Base-by-base conservation (phyloP, 225 moss, liverwort and hornwort species). In the Polytrichum formosum region DNA sequence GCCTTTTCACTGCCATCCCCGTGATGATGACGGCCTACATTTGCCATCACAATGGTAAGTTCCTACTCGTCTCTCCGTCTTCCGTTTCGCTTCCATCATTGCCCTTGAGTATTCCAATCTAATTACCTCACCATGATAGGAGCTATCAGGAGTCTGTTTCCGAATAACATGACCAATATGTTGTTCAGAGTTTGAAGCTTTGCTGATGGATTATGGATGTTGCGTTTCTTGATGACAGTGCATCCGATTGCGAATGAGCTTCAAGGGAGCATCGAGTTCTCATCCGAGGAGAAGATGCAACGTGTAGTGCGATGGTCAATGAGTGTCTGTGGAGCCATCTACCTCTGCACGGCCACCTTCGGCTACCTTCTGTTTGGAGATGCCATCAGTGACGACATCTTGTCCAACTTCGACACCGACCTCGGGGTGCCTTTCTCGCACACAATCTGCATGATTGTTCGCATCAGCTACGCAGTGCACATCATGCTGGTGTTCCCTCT, bases 231-330 rank as follows among this genome's bases (percentile, higher is more conserved):
- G 3, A 22, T 5, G 16, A 67, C 84, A 93, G 94, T 97, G 68
- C 94, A 94, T 78, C 97, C 97, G 26, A 97, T 97, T 72, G 90
- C 93, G 20, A 91, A 92, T 70, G 97, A 97, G 80, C 84, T 97
- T 56, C 76, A 88, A 59, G 87, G 84, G 10, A 54, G 81, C 0
- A 73, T 56, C 10, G 81, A 86, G 29, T 65, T 68, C 25, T 83
- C 83, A 8, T 46, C 46, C 0, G 78, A 74, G 18, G 75, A 72
- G 62, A 86, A 90, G 78, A 91, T 97, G 88, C 82, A 70, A 19
- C 35, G 62, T 3, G 87, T 94, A 1, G 86, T 80, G 69, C 83
- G 80, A 5, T 75, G 85, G 70, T 89, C 94, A 30, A 80, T 97
- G 67, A 19, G 77, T 25, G 70, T 97, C 21, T 97, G 97, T 65